Conservation (phyloP, 2,329 filamentous ascomycete species). For the Colletotrichum navitas region DNA sequence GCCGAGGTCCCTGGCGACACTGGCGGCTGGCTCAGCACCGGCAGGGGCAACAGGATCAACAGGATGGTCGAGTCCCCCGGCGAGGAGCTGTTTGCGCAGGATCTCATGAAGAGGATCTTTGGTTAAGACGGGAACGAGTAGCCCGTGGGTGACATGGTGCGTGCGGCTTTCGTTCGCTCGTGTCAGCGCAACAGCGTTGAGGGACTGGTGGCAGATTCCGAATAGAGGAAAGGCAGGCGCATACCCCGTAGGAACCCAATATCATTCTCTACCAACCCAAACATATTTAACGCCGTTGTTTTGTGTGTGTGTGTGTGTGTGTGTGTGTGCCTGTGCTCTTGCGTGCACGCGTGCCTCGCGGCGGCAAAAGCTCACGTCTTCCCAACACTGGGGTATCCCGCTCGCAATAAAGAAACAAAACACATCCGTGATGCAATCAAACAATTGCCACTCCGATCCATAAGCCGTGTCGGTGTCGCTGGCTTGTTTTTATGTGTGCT, state of each 20-base stretch:
- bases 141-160: background rate
- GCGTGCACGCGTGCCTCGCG: constrained; percentile 12
- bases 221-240: constrained; percentile 39
- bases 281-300: constrained; percentile 41
- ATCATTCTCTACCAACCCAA: constrained; percentile 43
- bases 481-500: constrained; percentile 67
- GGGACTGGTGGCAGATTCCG: constrained; percentile 6
- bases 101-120: constrained; percentile 77
- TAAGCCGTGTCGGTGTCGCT: constrained; percentile 5
- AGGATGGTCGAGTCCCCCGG: constrained; percentile 80
- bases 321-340: background rate
- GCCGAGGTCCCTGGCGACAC: constrained; percentile 76
- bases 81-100: constrained; percentile 72
- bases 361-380: constrained; percentile 32
- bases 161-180: constrained; percentile 22
- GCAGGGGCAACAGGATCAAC: constrained; percentile 83
- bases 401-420: constrained; percentile 18
- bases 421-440: constrained; percentile 9
- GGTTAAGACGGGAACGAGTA: constrained; percentile 49
- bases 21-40: constrained; percentile 79
- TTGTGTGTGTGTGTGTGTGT: constrained; percentile 19
- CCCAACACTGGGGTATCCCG: constrained; percentile 40
- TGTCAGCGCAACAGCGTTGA: constrained; percentile 31
- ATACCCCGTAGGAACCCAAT: constrained; percentile 42
- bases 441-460: constrained; percentile 40